phyloP scores from a whole-genome alignment of 805 yeast species.

The Starmerella lactis-condensi region DNA sequence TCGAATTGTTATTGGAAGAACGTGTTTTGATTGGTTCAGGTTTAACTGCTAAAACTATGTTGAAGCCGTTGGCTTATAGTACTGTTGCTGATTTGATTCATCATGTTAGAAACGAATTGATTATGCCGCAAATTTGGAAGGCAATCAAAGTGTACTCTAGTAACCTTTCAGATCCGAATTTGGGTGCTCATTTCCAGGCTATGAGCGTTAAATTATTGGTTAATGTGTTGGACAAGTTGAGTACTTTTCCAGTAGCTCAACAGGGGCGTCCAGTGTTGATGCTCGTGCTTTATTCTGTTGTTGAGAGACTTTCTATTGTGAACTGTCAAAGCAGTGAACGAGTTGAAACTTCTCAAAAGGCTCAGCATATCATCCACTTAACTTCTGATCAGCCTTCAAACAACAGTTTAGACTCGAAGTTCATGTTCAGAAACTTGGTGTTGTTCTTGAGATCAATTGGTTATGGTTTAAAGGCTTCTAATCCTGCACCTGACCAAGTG shows the following conservation, averaged over 20 bases:
- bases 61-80: slow-evolving; percentile 83
- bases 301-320: slow-evolving; percentile 57
- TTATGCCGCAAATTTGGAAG: slow-evolving; percentile 67
- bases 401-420: slow-evolving; percentile 72
- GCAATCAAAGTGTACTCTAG: slow-evolving; percentile 69
- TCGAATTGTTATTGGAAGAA: slow-evolving; percentile 72
- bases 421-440: slow-evolving; percentile 71
- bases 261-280: slow-evolving; percentile 73
- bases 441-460: slow-evolving; percentile 78
- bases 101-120: slow-evolving; percentile 67
- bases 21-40: slow-evolving; percentile 81
- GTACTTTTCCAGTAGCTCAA: slow-evolving; percentile 59
- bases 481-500: slow-evolving; percentile 56
- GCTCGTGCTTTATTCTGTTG: slow-evolving; percentile 73
- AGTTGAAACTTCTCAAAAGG: not conserved
- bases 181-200: slow-evolving; percentile 80
- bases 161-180: slow-evolving; percentile 57
- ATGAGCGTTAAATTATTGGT: slow-evolving; percentile 85
- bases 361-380: slow-evolving; percentile 8
- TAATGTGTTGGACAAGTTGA: slow-evolving; percentile 73
- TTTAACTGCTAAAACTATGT: slow-evolving; percentile 70
- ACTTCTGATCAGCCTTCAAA: slow-evolving; percentile 34
- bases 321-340: slow-evolving; percentile 27
- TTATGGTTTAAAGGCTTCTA: slow-evolving; percentile 73
- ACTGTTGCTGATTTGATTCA: slow-evolving; percentile 93